Conservation (phyloP, 2,329 filamentous ascomycete genomes). For the Diaporthe australafricana region DNA sequence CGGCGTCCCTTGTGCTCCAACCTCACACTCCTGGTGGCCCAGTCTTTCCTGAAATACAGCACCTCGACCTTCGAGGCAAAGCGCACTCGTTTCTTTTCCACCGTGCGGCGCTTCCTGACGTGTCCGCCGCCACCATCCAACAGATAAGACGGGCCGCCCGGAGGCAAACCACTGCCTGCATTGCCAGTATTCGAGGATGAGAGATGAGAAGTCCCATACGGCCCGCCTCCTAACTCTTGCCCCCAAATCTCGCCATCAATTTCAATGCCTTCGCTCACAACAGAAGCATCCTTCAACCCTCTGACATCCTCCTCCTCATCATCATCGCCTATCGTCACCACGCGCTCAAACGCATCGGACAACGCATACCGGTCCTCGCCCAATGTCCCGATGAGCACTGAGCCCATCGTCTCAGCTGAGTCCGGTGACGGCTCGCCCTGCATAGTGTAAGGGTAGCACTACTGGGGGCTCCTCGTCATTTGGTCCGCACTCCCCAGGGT, state of each 20-base stretch:
- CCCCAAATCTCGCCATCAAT: too few relatives aligned
- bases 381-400: not conserved
- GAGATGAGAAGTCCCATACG: not conserved
- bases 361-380: not conserved
- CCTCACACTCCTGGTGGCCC: not conserved
- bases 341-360: conserved; percentile 17
- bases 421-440: not conserved
- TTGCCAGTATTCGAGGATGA: not conserved
- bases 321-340: not conserved
- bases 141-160: not conserved
- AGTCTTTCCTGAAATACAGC: conserved; percentile 9
- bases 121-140: not conserved
- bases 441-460: not conserved
- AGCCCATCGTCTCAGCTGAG: not conserved
- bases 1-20: not conserved
- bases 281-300: too few relatives aligned
- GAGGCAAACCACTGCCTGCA: not conserved
- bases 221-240: not conserved
- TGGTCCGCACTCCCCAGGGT: not conserved
- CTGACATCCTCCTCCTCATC: not conserved
- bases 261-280: not conserved
- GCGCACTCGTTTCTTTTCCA: conserved; percentile 12
- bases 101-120: not conserved
- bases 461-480: not conserved
- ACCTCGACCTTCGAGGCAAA: not conserved